Conservation (phyloP, 1,284 basidiomycete genomes). For the Ceratobasidium sp. region DNA sequence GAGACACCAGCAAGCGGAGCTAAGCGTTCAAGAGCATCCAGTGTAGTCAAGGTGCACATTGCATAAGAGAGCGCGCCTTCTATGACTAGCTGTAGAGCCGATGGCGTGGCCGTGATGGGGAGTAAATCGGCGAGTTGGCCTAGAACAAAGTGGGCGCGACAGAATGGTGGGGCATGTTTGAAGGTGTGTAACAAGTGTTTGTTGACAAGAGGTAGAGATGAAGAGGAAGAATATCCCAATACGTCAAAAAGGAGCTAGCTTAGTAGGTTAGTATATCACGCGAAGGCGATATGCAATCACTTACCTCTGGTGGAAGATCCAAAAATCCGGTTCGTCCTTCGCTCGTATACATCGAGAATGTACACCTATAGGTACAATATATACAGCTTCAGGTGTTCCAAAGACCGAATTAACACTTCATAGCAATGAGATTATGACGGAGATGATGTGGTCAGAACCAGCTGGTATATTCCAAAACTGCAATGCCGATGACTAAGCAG, state of each 20-base stretch:
- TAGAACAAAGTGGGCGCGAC: conserved; percentile 20
- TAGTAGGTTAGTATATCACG: neutral
- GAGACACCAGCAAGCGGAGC: neutral
- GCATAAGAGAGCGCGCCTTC: conserved; percentile 27
- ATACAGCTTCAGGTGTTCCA: neutral
- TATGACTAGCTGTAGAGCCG: neutral
- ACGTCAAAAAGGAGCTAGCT: conserved; percentile 33
- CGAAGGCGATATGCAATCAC: neutral
- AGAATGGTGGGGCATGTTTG: conserved; percentile 23
- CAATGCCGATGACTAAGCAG: conserved; percentile 17
- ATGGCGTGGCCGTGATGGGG: neutral
- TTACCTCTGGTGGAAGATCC: conserved; percentile 23
- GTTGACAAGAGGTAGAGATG: conserved; percentile 18
- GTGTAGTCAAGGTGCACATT: conserved; percentile 10
- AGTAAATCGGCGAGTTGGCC: neutral
- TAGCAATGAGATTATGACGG: neutral
- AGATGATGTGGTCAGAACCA: neutral
- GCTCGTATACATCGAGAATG: neutral
- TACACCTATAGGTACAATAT: conserved; percentile 8
- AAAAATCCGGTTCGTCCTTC: conserved; percentile 23
- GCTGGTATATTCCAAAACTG: neutral
- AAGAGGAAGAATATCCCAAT: conserved; percentile 3
- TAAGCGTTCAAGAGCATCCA: conserved; percentile 26
- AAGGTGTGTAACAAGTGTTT: conserved; percentile 27
- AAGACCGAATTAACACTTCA: neutral